A percentile compares a stretch with the other conserved stretches of the same genome.
Evolutionary conservation across 768 basidiomycete species (phyloP).

Genomic region (Cubamyces sp.): DNA sequence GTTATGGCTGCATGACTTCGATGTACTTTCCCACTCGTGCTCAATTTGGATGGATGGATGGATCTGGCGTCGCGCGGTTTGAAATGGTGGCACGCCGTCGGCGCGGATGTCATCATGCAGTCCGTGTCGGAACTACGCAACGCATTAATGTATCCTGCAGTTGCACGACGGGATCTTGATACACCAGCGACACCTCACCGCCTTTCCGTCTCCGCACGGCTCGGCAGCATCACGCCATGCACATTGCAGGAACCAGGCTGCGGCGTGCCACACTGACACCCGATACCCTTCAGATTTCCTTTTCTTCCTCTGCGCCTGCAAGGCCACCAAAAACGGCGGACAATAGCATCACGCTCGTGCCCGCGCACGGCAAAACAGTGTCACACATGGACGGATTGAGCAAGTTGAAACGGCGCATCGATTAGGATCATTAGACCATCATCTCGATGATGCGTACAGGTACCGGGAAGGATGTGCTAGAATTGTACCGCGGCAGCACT

Average conservation of each 20-base stretch:
- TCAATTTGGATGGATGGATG: background rate
- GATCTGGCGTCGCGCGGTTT: background rate
- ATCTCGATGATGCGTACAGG: conserved; percentile 8
- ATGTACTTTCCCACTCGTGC: background rate
- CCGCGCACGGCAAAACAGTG: background rate
- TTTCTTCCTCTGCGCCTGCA: background rate
- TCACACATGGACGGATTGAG: background rate
- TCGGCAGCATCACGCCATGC: too few relatives aligned
- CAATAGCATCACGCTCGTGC: background rate
- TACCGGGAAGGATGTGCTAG: background rate
- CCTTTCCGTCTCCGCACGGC: too few relatives aligned
- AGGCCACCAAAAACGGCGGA: background rate
- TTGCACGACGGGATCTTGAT: too few relatives aligned
- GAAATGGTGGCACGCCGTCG: background rate
- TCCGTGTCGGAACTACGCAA: too few relatives aligned
- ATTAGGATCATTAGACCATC: background rate
- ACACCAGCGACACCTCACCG: too few relatives aligned
- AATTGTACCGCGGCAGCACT: background rate
- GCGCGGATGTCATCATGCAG: background rate
- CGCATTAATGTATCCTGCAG: too few relatives aligned
- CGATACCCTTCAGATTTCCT: background rate
- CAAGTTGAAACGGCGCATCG: background rate
- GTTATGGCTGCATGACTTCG: background rate
- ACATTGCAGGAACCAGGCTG: too few relatives aligned
- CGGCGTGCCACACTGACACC: background rate